These are phyloP conservation scores for Adansonia digitata DNA, from an alignment of 345 rosid species.

Conservation along the genomic window DNA sequence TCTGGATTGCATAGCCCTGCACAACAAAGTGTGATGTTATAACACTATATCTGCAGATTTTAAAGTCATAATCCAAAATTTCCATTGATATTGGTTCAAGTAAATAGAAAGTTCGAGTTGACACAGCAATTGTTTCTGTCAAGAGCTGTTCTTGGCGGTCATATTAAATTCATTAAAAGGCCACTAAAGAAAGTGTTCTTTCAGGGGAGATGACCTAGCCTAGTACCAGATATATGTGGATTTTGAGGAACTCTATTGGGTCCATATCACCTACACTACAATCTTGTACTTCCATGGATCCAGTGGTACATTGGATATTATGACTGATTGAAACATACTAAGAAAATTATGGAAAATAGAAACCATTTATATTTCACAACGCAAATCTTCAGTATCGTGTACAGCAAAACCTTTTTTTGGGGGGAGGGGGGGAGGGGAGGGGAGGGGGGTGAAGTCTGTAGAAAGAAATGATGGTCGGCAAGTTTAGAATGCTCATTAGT, in stretches of 20 bases:
- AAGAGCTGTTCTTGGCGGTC: background rate
- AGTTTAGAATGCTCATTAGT: background rate
- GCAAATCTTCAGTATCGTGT: background rate
- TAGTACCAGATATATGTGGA: background rate
- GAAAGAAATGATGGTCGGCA: background rate
- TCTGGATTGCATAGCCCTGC: conserved; percentile 86
- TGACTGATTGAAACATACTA: background rate
- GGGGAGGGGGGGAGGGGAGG: too few relatives aligned
- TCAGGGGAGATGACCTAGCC: background rate
- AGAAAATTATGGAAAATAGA: background rate
- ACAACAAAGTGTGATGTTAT: conserved; percentile 10
- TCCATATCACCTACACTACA: background rate
- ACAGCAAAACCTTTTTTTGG: background rate
- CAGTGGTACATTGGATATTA: too few relatives aligned
- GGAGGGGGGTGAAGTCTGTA: background rate
- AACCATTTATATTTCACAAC: background rate
- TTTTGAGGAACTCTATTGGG: background rate
- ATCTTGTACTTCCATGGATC: background rate
- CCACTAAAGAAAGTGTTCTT: background rate
- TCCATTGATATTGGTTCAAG: background rate
- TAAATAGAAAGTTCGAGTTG: background rate
- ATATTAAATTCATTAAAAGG: background rate
- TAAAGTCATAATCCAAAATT: background rate
- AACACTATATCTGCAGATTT: background rate
- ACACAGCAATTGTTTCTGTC: background rate